phyloP scores from a whole-genome alignment of 164 flowering plant genomes.

The Sedum album region DNA sequence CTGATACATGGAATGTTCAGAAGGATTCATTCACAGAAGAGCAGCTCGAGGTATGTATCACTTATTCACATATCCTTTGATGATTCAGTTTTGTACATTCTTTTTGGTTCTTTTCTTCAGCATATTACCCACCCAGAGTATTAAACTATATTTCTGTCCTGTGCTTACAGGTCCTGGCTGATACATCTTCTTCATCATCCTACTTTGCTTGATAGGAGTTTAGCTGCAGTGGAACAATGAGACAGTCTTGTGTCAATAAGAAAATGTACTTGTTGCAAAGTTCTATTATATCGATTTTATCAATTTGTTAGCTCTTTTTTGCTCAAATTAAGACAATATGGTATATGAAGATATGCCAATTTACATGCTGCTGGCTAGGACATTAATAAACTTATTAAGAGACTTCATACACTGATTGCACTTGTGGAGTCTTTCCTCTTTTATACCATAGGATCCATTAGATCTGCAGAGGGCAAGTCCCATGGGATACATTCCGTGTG shows the following conservation, averaged over 20 bases:
- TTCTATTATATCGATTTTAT: neutral
- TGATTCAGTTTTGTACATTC: no score
- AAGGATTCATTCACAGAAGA: constrained; percentile 83
- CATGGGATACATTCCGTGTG: constrained; percentile 58
- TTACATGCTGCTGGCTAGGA: neutral
- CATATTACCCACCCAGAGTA: no score
- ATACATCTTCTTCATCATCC: constrained; percentile 88
- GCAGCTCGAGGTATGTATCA: constrained; percentile 73
- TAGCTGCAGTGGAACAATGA: constrained; percentile 7
- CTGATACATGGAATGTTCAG: constrained; percentile 92
- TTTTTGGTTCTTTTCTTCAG: no score
- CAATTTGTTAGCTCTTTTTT: neutral
- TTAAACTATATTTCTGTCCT: neutral
- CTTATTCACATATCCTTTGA: neutral
- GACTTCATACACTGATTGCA: neutral
- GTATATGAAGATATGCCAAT: neutral
- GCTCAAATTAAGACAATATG: neutral
- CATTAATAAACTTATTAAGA: constrained; percentile 10
- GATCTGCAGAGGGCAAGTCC: constrained; percentile 79
- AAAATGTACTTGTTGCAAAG: constrained; percentile 1
- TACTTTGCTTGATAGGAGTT: constrained; percentile 69
- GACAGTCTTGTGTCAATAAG: neutral
- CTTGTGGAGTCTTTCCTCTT: neutral
- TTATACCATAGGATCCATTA: constrained; percentile 58
- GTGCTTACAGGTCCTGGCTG: constrained; percentile 76